Base-by-base conservation (phyloP, 306 rosid species). In the Crotalaria pallida region DNA sequence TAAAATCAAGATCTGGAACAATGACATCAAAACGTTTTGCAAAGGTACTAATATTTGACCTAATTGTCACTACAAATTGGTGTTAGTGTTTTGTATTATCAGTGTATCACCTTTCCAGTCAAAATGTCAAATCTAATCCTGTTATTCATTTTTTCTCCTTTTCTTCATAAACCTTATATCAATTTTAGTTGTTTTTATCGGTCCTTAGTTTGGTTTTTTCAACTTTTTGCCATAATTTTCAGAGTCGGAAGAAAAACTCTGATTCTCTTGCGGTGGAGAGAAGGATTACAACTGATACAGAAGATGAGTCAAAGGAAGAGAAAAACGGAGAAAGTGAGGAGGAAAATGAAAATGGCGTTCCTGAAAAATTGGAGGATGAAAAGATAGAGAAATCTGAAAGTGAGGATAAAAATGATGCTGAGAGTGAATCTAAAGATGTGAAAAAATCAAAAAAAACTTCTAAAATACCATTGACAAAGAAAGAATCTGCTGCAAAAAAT, bases 291-390 rank as follows among this genome's bases (percentile, higher is more conserved):
- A 62, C 83, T 65, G 97, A 91, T 77, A 71, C 90, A 43, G 97
- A 90, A 67, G 89, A 84, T 41, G 92, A 87, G 70, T 86, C 90
- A 53, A 87, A 79, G 69, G 83, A 80, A 53, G 82, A 83, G 62
- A 79, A 81, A 61, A 81, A 93, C 38, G 82, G 88, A 76, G 85
- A 81, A 19, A 72, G 33, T 43, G 91, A 80, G 62, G 88, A 87
- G 79, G 95, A 87, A 73, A 82, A 81, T 33, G 92, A 89, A 19
- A 86, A 87, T 81, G 97, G 84, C 29, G 72, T 84, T 41, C 69
- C 76, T 3, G 97, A 80, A 17, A 89, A 91, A 70, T 89, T 93
- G 26, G 96, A 94, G 56, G 97, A 91, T 53, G 96, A 88, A 69
- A 72, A 41, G 26, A 81, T 78, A 8, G 90, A 87, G 80, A 80